Evolutionary conservation across 2,329 filamentous ascomycete genomes (phyloP), one percentile per base, ranked within the genome.

Genomic region (Furcasterigmium sp.): DNA sequence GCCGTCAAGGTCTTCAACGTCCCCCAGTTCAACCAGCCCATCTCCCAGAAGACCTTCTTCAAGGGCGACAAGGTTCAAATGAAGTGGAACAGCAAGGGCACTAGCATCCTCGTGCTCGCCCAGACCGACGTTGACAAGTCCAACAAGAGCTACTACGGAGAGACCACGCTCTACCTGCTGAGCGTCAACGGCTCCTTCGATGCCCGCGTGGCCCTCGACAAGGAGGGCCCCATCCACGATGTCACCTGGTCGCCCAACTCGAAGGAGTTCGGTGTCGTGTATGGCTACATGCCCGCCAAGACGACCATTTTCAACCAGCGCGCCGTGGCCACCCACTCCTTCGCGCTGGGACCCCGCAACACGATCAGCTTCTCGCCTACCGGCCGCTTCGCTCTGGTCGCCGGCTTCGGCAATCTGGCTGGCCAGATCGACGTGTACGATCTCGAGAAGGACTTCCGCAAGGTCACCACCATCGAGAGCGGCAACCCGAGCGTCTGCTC

Each of bases 231-330:
- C 5, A 96, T 97, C 56, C 91, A 97, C 65, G 93, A 98, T 61
- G 91, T 98, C 35, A 82, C 87, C n/a, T 98, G 93, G 93, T 96
- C 90, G 37, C 91, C 93, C 38, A 97, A 93, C 67, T 94, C 90
- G 55, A 94, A 90, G 70, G 91, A 97, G 66, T 98, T 98, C 59
- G 91, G 90, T 60, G 93, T 98, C 25, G 84, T 96, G 14, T 98
- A 98, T 62, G 93, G 93, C 48, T 97, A 88, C 67, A 97, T 96
- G 90, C 93, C 93, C n/a, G 88, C 93, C 44, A 97, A 97, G 76
- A 93, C 91, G 4, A 96, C 91, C 53, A 93, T 98, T 54, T 98
- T 97, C 79, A 96, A 96, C 65, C 80, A 85, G 56, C 84, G 88
- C 50, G 93, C 87, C 49, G 78, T 90, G 46, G 75, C 85, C 17